A percentile compares a stretch with the other conserved stretches of the same genome.
phyloP scores from a whole-genome alignment of 768 basidiomycete species.

The Hypsizygus marmoreus region DNA sequence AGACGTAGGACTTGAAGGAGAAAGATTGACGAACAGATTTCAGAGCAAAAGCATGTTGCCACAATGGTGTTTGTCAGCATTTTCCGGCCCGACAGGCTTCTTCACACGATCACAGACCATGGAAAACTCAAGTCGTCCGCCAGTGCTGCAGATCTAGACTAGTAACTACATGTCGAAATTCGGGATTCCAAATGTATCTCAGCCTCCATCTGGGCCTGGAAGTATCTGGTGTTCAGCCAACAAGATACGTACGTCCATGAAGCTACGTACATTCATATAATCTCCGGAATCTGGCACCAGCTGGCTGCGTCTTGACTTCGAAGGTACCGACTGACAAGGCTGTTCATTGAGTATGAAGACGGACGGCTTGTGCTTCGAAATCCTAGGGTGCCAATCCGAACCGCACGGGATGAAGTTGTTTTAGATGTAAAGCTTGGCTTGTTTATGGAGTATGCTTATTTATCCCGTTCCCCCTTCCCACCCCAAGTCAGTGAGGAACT shows the following conservation, averaged over 20 bases:
- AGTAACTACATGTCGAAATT: no score
- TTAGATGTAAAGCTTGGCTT: constrained; percentile 1
- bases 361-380: constrained; percentile 5
- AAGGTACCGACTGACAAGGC: no score
- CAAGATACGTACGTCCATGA: no score
- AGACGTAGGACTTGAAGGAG: constrained; percentile 12
- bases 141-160: no score
- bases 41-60: background rate
- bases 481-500: constrained; percentile 14
- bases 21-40: constrained; percentile 10
- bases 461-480: constrained; percentile 12
- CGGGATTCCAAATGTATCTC: no score
- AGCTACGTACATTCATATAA: no score
- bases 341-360: no score
- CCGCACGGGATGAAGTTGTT: constrained; percentile 12
- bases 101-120: background rate
- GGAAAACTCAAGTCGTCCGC: no score
- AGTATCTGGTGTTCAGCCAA: no score
- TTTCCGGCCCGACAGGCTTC: background rate
- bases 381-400: constrained; percentile 14
- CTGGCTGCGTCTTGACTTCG: no score
- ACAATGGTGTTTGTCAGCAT: background rate
- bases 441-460: constrained; percentile 8
- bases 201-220: no score
- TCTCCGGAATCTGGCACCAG: no score